A percentile compares a stretch with the other conserved stretches of the same genome.
Conservation (phyloP, 495 filamentous ascomycete genomes). For the Aspergillus baeticus region DNA sequence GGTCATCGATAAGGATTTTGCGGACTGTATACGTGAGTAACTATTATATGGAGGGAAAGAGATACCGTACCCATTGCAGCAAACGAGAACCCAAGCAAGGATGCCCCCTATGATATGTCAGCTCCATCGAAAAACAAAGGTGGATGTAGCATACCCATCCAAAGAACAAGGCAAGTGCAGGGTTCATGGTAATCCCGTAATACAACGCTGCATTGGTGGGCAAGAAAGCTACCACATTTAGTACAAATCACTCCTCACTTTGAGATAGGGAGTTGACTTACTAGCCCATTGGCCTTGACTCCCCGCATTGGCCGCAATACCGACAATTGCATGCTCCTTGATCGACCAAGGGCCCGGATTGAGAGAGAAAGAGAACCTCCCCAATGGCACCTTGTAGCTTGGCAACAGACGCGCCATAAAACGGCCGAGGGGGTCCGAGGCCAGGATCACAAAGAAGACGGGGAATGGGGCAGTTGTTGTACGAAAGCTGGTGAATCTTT, state of each 20-base stretch:
- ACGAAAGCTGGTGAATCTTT: constrained; percentile 29
- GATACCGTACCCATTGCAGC: background rate
- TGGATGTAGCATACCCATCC: constrained; percentile 55
- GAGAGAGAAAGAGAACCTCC: constrained; percentile 46
- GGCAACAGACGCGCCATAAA: constrained; percentile 53
- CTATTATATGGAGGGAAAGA: too few relatives aligned
- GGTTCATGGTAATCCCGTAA: constrained; percentile 48
- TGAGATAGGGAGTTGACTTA: background rate
- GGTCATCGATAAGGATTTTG: background rate
- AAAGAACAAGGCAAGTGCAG: constrained; percentile 53
- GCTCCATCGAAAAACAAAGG: constrained; percentile 29
- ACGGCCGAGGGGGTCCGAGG: constrained; percentile 52
- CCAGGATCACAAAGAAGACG: constrained; percentile 58
- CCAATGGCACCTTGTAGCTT: constrained; percentile 41
- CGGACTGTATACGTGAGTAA: too few relatives aligned
- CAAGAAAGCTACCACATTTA: background rate
- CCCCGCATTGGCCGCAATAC: background rate
- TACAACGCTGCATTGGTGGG: constrained; percentile 23
- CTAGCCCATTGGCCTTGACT: constrained; percentile 1
- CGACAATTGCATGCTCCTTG: constrained; percentile 57
- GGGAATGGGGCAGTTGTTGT: constrained; percentile 56
- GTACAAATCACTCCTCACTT: background rate
- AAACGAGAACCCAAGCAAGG: background rate
- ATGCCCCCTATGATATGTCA: background rate
- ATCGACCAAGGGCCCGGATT: constrained; percentile 57